Evolutionary conservation across 345 rosid species (phyloP).

Genomic region (Citrus cavaleriei): DNA sequence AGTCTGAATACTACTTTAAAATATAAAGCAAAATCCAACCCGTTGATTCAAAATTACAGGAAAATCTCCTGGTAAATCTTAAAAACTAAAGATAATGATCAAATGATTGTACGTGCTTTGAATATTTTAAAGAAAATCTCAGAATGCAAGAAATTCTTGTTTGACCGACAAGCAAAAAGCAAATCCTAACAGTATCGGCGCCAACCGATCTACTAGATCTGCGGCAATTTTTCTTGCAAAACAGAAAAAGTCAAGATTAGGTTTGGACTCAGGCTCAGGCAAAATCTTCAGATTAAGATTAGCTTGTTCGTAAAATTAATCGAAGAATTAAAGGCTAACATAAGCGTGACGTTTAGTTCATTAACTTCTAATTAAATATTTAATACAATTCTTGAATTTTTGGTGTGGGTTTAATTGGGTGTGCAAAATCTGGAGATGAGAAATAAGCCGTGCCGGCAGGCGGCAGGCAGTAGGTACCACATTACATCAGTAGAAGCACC

Average conservation of each 20-base stretch:
- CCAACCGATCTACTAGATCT: not conserved
- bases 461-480: too few species aligned
- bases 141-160: not conserved
- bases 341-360: constrained; percentile 3
- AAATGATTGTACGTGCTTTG: not conserved
- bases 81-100: not conserved
- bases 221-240: not conserved
- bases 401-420: not conserved
- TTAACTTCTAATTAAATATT: not conserved
- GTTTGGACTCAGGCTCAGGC: not conserved
- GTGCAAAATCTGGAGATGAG: not conserved
- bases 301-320: not conserved
- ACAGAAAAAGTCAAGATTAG: not conserved
- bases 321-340: not conserved
- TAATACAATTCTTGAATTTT: not conserved
- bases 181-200: not conserved
- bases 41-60: not conserved
- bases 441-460: too few species aligned
- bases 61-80: not conserved
- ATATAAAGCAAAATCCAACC: not conserved
- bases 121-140: not conserved
- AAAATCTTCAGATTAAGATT: not conserved
- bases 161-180: not conserved
- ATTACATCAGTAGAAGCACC: too few species aligned
- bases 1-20: too few species aligned